Conservation (phyloP, 148 eudicot genomes). For the Nepenthes gracilis region DNA sequence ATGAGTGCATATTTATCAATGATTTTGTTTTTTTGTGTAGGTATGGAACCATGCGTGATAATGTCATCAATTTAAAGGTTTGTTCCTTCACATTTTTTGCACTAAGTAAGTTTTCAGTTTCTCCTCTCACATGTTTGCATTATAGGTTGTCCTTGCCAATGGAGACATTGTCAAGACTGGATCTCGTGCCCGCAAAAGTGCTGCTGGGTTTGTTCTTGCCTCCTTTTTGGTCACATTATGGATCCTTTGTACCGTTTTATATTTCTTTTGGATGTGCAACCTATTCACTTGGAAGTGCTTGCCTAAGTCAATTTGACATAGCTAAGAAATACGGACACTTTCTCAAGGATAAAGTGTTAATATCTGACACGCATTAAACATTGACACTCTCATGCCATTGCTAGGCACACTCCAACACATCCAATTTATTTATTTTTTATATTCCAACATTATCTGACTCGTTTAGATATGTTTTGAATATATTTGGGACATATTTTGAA, state of each 20-base stretch:
- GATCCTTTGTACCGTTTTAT: neutral
- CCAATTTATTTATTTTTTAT: too few relatives aligned
- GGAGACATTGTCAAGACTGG: conserved; percentile 90
- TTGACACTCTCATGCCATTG: too few relatives aligned
- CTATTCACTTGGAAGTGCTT: too few relatives aligned
- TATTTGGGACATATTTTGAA: too few relatives aligned
- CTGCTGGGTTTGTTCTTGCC: conserved; percentile 75
- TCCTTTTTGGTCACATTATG: neutral
- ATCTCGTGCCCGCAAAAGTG: conserved; percentile 95
- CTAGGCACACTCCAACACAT: too few relatives aligned
- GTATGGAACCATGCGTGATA: conserved; percentile 99
- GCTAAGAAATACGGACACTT: too few relatives aligned
- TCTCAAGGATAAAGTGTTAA: too few relatives aligned
- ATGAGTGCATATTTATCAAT: too few relatives aligned
- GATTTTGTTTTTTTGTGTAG: conserved; percentile 44
- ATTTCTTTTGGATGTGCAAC: neutral
- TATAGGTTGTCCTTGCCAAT: conserved; percentile 74
- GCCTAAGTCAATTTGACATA: too few relatives aligned
- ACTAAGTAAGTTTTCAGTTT: neutral
- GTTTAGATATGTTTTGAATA: too few relatives aligned
- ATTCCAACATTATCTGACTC: too few relatives aligned
- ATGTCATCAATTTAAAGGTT: conserved; percentile 91
- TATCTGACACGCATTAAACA: too few relatives aligned
- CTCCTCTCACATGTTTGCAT: conserved; percentile 2
- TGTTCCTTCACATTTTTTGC: conserved; percentile 9